phyloP scores from a whole-genome alignment of 192 early-diverging fungal species.

The Mortierella antarctica region DNA sequence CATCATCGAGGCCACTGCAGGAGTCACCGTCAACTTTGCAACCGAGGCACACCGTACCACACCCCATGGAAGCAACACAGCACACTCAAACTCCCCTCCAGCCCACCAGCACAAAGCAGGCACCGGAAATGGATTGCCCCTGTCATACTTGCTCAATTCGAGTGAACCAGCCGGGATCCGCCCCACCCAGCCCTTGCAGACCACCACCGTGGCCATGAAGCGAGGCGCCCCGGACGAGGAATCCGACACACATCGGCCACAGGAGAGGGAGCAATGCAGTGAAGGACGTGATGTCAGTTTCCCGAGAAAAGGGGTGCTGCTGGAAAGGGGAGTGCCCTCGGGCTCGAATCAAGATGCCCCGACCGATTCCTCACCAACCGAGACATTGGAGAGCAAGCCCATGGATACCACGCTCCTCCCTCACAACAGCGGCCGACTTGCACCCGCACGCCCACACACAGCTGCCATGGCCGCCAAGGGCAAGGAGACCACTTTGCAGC shows the following conservation, averaged over 20 bases:
- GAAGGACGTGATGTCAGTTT: neutral
- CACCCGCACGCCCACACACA: neutral
- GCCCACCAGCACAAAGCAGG: neutral
- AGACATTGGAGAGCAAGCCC: too few relatives aligned
- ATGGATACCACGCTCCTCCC: too few relatives aligned
- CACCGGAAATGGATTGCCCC: neutral
- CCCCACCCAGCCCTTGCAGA: neutral
- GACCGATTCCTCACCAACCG: too few relatives aligned
- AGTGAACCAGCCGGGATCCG: neutral
- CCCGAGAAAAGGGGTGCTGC: neutral
- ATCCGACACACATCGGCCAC: neutral
- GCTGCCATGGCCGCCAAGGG: conserved; percentile 9
- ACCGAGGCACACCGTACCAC: neutral
- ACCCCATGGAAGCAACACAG: neutral
- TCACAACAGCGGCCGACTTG: neutral
- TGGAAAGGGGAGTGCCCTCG: neutral
- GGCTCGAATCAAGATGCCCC: too few relatives aligned
- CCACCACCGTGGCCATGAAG: neutral
- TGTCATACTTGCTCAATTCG: neutral
- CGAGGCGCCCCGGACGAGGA: neutral
- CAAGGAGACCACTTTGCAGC: conserved; percentile 14
- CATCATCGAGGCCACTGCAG: too few relatives aligned
- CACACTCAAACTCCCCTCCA: neutral
- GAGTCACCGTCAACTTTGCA: too few relatives aligned
- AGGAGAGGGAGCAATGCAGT: neutral